phyloP scores from a whole-genome alignment of 2,329 filamentous ascomycete species.

The Colletotrichum kahawae region DNA sequence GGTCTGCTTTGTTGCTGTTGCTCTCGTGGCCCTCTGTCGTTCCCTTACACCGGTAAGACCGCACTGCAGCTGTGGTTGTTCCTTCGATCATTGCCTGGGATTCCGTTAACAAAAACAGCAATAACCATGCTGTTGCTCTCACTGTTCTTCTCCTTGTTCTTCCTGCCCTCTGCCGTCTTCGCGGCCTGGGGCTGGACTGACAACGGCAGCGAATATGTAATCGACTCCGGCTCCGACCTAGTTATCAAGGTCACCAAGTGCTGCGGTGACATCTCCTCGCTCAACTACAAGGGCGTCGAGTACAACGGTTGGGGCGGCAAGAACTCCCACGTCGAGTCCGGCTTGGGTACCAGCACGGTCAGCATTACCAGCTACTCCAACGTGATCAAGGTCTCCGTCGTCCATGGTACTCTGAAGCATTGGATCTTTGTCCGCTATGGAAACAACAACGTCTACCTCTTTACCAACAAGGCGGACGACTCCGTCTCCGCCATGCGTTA shows the following conservation, averaged over 20 bases:
- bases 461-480: constrained; percentile 45
- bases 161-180: constrained; percentile 32
- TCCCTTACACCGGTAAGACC: neutral
- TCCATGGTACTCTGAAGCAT: constrained; percentile 37
- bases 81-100: neutral
- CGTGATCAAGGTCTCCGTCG: constrained; percentile 40
- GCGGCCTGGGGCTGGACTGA: constrained; percentile 45
- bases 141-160: constrained; percentile 28
- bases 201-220: constrained; percentile 40
- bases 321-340: constrained; percentile 36
- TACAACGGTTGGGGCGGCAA: constrained; percentile 34
- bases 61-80: neutral
- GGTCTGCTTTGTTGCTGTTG: neutral
- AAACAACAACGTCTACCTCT: constrained; percentile 44
- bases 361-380: constrained; percentile 31
- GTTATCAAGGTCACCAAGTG: constrained; percentile 39
- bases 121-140: constrained; percentile 30
- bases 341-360: constrained; percentile 34
- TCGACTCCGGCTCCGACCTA: constrained; percentile 35
- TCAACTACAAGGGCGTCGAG: constrained; percentile 36
- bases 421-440: constrained; percentile 36
- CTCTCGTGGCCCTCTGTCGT: neutral
- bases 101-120: neutral
- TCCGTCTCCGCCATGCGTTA: constrained; percentile 43
- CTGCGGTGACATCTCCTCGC: constrained; percentile 38